Evolutionary conservation across 2,329 filamentous ascomycete genomes (phyloP).

Genomic region (Claviceps digitariae): DNA sequence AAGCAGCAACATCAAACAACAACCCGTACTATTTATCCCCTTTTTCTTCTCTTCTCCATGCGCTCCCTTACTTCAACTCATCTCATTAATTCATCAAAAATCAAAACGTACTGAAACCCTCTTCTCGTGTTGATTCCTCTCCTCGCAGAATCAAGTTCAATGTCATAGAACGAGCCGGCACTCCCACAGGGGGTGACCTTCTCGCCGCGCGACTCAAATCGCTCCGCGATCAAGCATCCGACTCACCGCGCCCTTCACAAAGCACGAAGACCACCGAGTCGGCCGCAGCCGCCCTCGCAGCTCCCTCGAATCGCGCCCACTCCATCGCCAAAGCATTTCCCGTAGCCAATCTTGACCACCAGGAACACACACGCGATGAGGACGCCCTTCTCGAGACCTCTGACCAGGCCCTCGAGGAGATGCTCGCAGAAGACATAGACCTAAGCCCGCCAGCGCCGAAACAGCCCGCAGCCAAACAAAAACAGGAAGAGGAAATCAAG

Average conservation of each 20-base stretch:
- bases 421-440: conserved; percentile 23
- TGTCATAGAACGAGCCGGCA: conserved; percentile 28
- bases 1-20: background rate
- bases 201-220: conserved; percentile 38
- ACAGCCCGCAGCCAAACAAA: background rate
- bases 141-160: conserved; percentile 17
- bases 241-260: conserved; percentile 6
- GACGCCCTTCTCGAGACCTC: conserved; percentile 31
- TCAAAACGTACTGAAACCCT: no score
- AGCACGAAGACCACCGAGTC: background rate
- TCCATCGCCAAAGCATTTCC: background rate
- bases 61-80: no score
- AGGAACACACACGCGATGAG: conserved; percentile 19
- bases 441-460: conserved; percentile 17
- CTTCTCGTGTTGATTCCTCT: background rate
- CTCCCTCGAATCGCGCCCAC: background rate
- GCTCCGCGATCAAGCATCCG: conserved; percentile 27
- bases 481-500: conserved; percentile 11
- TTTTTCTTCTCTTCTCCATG: background rate
- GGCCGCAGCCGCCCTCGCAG: background rate
- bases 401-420: conserved; percentile 38
- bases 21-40: background rate
- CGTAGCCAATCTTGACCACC: background rate
- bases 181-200: conserved; percentile 34
- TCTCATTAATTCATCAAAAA: no score